phyloP scores from a whole-genome alignment of 371 early-diverging fungal species.

The Nematocida ausubeli region DNA sequence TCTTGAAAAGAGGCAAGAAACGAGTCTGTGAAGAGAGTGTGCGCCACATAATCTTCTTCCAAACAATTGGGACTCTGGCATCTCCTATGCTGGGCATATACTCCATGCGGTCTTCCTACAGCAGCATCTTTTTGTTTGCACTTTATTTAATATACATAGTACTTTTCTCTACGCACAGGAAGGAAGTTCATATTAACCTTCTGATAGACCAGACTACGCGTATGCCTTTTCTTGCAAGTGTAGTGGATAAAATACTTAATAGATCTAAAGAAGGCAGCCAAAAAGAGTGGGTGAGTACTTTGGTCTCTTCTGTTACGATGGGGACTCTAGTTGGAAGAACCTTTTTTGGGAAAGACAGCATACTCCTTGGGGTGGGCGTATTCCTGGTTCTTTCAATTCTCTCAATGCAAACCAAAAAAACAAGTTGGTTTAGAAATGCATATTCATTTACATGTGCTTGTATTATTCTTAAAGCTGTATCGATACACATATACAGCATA shows the following conservation, averaged over 20 bases:
- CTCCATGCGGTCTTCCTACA: not conserved
- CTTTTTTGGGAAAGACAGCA: not conserved
- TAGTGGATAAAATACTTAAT: not conserved
- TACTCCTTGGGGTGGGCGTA: not conserved
- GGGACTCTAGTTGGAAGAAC: not conserved
- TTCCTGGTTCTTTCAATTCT: not conserved
- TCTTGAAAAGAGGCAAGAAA: not conserved
- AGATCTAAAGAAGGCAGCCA: not conserved
- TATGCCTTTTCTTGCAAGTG: not conserved
- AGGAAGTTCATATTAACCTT: not conserved
- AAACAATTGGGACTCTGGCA: not conserved
- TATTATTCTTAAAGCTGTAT: not conserved
- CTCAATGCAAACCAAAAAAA: not conserved
- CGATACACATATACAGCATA: not conserved
- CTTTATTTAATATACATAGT: not conserved
- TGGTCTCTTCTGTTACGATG: not conserved
- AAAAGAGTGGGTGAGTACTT: not conserved
- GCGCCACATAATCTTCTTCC: conserved; percentile 13
- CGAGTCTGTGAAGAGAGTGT: not conserved
- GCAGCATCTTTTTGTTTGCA: not conserved
- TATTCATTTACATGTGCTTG: not conserved
- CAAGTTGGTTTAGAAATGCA: not conserved
- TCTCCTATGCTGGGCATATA: not conserved
- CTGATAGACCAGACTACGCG: not conserved
- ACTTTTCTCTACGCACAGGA: not conserved